Evolutionary conservation across 345 rosid species (phyloP).

Genomic region (Anastatica hierochuntica): DNA sequence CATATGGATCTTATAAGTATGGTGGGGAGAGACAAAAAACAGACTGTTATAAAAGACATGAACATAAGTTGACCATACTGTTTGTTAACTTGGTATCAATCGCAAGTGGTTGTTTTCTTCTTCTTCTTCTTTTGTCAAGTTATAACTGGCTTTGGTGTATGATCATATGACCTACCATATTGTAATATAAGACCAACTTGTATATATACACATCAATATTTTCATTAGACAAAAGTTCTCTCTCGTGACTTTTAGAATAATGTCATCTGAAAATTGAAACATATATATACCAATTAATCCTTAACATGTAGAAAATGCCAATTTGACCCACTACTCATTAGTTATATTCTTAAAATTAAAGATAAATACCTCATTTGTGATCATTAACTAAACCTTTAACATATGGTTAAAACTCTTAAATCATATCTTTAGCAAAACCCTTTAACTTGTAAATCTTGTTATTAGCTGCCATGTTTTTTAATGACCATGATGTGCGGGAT

Average conservation of each 20-base stretch:
- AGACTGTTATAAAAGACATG: constrained; percentile 11
- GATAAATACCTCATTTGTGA: no score
- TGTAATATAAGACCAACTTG: constrained; percentile 7
- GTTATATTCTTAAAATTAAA: no score
- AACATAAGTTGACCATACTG: constrained; percentile 28
- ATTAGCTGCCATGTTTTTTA: not conserved
- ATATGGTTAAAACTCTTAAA: not conserved
- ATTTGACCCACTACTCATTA: no score
- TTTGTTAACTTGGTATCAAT: constrained; percentile 25
- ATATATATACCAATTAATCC: no score
- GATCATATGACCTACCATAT: constrained; percentile 8
- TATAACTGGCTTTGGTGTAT: not conserved
- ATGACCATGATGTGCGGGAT: no score
- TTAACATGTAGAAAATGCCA: no score
- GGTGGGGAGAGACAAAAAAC: constrained; percentile 12
- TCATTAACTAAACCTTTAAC: not conserved
- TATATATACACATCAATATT: not conserved
- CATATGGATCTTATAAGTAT: not conserved
- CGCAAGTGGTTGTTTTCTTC: constrained; percentile 12
- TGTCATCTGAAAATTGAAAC: no score
- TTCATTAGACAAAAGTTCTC: not conserved
- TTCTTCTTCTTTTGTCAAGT: not conserved
- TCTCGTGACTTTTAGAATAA: no score
- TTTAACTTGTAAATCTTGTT: not conserved
- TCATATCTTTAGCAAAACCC: no score